phyloP scores from a whole-genome alignment of 1,284 basidiomycete species.

The Trichosporon sp. region DNA sequence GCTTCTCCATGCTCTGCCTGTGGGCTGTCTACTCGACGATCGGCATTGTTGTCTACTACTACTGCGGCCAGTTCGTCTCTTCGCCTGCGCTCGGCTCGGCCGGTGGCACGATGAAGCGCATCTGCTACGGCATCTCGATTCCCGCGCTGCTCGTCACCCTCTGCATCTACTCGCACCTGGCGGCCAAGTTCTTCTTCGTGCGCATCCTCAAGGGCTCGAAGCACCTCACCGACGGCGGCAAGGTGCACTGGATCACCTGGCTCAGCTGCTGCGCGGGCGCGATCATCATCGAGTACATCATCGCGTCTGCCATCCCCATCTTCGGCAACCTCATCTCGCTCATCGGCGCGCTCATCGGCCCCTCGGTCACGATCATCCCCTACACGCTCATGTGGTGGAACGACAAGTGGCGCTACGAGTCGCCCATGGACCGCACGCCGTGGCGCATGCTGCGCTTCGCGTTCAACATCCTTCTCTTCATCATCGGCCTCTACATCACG shows the following conservation, averaged over 20 bases:
- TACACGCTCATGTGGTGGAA: slow-evolving; percentile 34
- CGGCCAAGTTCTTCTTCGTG: slow-evolving; percentile 61
- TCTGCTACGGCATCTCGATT: slow-evolving; percentile 48
- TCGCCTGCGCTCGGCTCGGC: slow-evolving; percentile 45
- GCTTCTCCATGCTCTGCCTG: slow-evolving; percentile 31
- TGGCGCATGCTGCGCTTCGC: neutral
- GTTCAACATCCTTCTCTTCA: slow-evolving; percentile 19
- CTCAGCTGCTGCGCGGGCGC: slow-evolving; percentile 46
- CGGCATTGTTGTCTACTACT: slow-evolving; percentile 30
- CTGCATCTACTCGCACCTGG: slow-evolving; percentile 29
- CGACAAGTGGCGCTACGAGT: slow-evolving; percentile 28
- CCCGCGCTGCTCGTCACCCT: slow-evolving; percentile 35
- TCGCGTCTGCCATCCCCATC: slow-evolving; percentile 23
- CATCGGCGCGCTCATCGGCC: slow-evolving; percentile 29
- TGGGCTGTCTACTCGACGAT: slow-evolving; percentile 38
- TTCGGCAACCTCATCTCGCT: slow-evolving; percentile 28
- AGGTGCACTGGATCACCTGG: slow-evolving; percentile 60
- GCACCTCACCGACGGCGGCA: slow-evolving; percentile 59
- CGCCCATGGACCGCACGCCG: neutral
- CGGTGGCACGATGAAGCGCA: slow-evolving; percentile 44
- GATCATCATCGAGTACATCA: slow-evolving; percentile 16
- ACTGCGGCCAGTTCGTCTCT: slow-evolving; percentile 45
- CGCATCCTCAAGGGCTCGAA: slow-evolving; percentile 57
- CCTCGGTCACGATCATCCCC: slow-evolving; percentile 15
- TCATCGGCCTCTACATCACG: slow-evolving; percentile 29